Percentiles rank a stretch among this genome's conserved stretches.
Evolutionary conservation across 805 yeast genomes (phyloP).

Genomic region (Zygoascus bituminiphila): DNA sequence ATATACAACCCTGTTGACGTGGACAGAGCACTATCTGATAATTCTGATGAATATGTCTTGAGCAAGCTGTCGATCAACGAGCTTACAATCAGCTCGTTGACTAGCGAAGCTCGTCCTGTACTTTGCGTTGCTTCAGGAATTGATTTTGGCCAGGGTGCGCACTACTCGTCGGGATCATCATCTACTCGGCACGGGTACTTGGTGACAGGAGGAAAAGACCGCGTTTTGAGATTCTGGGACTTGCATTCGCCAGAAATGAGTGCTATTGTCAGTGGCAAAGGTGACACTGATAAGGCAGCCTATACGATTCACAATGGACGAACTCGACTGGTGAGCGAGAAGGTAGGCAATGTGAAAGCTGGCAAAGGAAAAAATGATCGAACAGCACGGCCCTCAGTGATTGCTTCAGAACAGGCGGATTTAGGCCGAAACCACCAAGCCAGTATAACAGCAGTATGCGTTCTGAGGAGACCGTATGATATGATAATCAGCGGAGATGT

Average conservation of each 20-base stretch:
- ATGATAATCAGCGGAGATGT: conserved; percentile 62
- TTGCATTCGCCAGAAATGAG: conserved; percentile 27
- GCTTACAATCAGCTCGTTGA: not conserved
- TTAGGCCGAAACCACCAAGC: conserved; percentile 43
- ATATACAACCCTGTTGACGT: conserved; percentile 9
- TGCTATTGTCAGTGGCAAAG: conserved; percentile 26
- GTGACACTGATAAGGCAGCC: conserved; percentile 15
- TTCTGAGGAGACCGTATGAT: conserved; percentile 43
- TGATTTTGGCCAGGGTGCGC: conserved; percentile 10
- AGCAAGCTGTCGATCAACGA: not conserved
- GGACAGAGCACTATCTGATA: conserved; percentile 2
- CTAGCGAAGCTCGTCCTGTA: not conserved
- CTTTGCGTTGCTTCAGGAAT: conserved; percentile 7
- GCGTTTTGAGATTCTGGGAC: conserved; percentile 31
- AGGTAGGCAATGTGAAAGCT: conserved; percentile 12
- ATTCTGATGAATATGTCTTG: not conserved
- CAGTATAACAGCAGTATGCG: conserved; percentile 40
- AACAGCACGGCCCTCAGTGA: conserved; percentile 28
- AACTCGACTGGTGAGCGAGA: conserved; percentile 37
- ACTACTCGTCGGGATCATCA: not conserved
- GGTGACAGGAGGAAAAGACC: conserved; percentile 28
- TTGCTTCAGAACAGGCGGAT: conserved; percentile 38
- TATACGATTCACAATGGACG: conserved; percentile 14
- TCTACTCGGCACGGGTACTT: conserved; percentile 15
- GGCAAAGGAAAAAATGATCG: conserved; percentile 12